phyloP scores from a whole-genome alignment of 2,329 filamentous ascomycete species.

The Hypoxylon rubiginosum region DNA sequence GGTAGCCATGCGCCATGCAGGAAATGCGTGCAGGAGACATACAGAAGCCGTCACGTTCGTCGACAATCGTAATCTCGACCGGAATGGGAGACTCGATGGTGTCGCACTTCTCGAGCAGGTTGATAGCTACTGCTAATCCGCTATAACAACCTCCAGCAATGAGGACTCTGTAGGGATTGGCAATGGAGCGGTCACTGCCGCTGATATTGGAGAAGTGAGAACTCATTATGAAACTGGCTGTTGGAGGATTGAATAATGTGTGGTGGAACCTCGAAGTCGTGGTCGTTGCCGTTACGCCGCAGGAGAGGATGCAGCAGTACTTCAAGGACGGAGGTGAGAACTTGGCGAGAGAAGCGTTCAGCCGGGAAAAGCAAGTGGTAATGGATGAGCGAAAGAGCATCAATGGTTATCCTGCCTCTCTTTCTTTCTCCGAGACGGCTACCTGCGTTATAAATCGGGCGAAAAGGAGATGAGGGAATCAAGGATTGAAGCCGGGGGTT shows the following conservation, averaged over 20 bases:
- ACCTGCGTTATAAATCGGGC: conserved; percentile 20
- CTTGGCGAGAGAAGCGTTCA: conserved; percentile 14
- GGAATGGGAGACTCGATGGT: conserved; percentile 64
- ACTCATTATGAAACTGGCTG: conserved; percentile 34
- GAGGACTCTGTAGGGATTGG: conserved; percentile 67
- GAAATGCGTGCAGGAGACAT: conserved; percentile 51
- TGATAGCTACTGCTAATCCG: conserved; percentile 76
- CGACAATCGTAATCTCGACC: conserved; percentile 79
- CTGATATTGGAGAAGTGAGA: conserved; percentile 25
- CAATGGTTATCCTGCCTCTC: conserved; percentile 7
- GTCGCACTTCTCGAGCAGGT: conserved; percentile 75
- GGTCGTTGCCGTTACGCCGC: conserved; percentile 5
- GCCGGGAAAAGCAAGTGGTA: conserved; percentile 8
- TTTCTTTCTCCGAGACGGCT: conserved; percentile 10
- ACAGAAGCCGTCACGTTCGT: conserved; percentile 89
- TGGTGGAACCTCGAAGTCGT: conserved; percentile 24
- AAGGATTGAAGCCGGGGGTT: conserved; percentile 19
- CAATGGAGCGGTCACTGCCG: conserved; percentile 25
- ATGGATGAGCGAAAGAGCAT: conserved; percentile 30
- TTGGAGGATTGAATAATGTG: conserved; percentile 20
- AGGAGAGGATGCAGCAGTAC: conserved; percentile 22
- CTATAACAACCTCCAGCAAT: conserved; percentile 79
- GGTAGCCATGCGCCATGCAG: background rate
- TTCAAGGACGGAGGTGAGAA: conserved; percentile 26
- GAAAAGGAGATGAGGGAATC: conserved; percentile 14